A percentile compares a stretch with the other conserved stretches of the same genome.
phyloP scores from a whole-genome alignment of 352 stramenopile species.

The Phytophthora pisi region DNA sequence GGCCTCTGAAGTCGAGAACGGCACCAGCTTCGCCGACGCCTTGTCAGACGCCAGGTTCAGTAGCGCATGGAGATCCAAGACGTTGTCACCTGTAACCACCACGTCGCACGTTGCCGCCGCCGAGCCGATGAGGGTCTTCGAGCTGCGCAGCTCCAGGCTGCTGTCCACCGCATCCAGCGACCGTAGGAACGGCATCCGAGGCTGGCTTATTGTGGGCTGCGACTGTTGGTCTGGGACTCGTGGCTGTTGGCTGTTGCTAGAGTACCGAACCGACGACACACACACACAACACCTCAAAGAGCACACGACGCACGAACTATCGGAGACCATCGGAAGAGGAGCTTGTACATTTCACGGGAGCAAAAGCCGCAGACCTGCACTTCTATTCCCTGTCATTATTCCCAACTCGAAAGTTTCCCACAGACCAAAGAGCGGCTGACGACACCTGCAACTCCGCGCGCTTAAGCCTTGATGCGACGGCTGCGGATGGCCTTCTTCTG shows the following conservation, averaged over 20 bases:
- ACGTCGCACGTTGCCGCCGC: constrained; percentile 57
- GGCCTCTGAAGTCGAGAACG: constrained; percentile 45
- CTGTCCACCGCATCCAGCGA: constrained; percentile 8
- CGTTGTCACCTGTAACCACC: constrained; percentile 42
- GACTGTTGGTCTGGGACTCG: constrained; percentile 28
- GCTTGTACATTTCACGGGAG: constrained; percentile 37
- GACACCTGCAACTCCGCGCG: constrained; percentile 17
- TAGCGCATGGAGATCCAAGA: constrained; percentile 66
- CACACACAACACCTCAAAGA: not conserved
- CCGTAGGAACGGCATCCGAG: constrained; percentile 54
- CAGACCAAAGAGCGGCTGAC: constrained; percentile 18
- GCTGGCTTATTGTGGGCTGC: not conserved
- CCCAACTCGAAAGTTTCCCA: constrained; percentile 38
- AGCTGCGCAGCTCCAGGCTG: constrained; percentile 53
- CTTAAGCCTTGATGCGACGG: constrained; percentile 84
- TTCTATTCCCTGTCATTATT: constrained; percentile 64
- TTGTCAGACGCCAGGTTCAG: constrained; percentile 50
- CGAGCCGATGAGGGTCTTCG: constrained; percentile 67
- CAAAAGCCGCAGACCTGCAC: constrained; percentile 39
- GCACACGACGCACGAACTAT: constrained; percentile 5
- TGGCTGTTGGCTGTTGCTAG: not conserved
- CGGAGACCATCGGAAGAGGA: constrained; percentile 10
- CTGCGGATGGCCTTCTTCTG: constrained; percentile 86
- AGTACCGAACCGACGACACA: not conserved
- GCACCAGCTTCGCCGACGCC: constrained; percentile 50